phyloP scores from a whole-genome alignment of 169 alveolate species.

The Eimeria praecox region DNA sequence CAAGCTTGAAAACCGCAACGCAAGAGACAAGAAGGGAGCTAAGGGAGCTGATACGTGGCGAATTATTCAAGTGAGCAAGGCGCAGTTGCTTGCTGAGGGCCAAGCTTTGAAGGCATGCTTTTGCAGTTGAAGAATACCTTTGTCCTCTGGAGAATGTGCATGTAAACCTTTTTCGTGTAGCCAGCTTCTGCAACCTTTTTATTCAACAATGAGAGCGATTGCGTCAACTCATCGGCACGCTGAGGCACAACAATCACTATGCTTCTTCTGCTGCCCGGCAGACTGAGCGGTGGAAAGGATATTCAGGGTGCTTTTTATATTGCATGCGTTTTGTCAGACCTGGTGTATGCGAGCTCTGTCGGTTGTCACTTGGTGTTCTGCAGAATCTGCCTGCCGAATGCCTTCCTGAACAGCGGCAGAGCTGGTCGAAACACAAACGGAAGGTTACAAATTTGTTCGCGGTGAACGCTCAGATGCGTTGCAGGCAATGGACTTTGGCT shows the following conservation, averaged over 20 bases:
- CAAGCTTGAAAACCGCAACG: constrained; percentile 38
- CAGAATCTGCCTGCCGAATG: constrained; percentile 81
- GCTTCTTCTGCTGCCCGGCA: not conserved
- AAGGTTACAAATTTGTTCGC: not conserved
- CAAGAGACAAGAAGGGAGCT: not conserved
- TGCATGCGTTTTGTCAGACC: constrained; percentile 14
- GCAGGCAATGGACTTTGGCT: not conserved
- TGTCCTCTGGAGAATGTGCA: constrained; percentile 80
- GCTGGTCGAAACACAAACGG: not conserved
- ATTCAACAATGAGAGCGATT: constrained; percentile 16
- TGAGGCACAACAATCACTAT: not conserved
- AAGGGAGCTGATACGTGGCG: not conserved
- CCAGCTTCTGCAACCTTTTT: constrained; percentile 60
- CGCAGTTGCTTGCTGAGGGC: not conserved
- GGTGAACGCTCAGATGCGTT: not conserved
- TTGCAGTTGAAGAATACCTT: constrained; percentile 36
- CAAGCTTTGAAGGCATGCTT: not conserved
- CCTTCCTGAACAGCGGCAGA: constrained; percentile 71
- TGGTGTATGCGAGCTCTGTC: constrained; percentile 77
- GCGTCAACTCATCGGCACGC: constrained; percentile 65
- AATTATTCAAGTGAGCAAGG: not conserved
- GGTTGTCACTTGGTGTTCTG: constrained; percentile 73
- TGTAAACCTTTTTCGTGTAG: constrained; percentile 68
- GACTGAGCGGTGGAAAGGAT: not conserved
- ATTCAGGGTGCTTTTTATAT: not conserved